Evolutionary conservation across 192 early-diverging fungal species (phyloP), one percentile per base, ranked within the genome.

Genomic region (Podila minutissima): DNA sequence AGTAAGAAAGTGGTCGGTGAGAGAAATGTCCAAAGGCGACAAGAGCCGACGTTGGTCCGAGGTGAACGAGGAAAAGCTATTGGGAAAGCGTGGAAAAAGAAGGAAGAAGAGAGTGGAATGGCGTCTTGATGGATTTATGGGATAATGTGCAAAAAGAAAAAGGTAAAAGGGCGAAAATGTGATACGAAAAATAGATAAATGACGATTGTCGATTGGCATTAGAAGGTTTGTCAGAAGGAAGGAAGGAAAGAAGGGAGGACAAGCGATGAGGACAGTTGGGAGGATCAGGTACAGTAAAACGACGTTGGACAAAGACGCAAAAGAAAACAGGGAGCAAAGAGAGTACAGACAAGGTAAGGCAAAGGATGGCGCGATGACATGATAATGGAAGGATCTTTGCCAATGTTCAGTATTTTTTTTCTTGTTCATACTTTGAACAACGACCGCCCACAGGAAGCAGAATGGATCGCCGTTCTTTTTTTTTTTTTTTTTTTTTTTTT

Each of bases 361-460:
- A 55, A 2, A 55, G 53, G 53, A 55, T 24, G 20, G 53, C 24
- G 51, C 60, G 74, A 76, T 76, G 74, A 66, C 74, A 76, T 63
- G 74, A 76, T 76, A 68, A 35, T 51, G 38, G 57, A 69, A 29
- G 63, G 63, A 70, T 76, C 67, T 76, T 74, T 57, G 66, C 28
- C 57, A 70, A 60, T 70, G 20, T 59, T 24, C 53, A 55, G 22
- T 26, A 17, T 8, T 26, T 26, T 9, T 55, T 55, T 55, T 55
- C 1, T 12, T 24, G 10, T 26, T 24, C 24, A 26, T 24, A 55
- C 53, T n/a, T n/a, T 55, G 24, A 55, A 55, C 24, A 22, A 26
- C 53, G 9, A 12, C 53, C 20, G 53, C 6, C n/a, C 53, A 24
- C n/a, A 55, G 24, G n/a, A 55, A 55, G 3, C 53, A 55, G 1